Percentiles rank a stretch among this genome's conserved stretches.
Conservation (phyloP, 2,329 filamentous ascomycete species). For the Colletotrichum aenigma region DNA sequence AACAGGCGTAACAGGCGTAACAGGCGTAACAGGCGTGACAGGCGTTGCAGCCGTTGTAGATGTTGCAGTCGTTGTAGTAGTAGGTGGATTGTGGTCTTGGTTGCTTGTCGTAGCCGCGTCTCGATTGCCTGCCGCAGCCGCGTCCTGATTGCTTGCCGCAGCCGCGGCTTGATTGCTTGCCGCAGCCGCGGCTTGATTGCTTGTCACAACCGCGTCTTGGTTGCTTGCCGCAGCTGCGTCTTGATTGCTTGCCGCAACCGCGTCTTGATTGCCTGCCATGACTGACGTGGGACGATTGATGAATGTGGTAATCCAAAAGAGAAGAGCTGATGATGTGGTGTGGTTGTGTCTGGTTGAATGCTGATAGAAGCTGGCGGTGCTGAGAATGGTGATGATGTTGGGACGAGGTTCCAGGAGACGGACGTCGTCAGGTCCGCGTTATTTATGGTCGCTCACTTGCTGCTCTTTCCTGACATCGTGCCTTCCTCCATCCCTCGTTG, state of each 20-base stretch:
- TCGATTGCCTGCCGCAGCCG: not conserved
- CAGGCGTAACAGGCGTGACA: too few species aligned
- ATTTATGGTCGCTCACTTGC: not conserved
- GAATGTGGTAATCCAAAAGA: not conserved
- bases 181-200: too few species aligned
- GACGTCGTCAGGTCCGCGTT: not conserved
- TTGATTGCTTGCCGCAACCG: not conserved
- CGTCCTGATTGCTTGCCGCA: not conserved
- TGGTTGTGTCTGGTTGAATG: not conserved
- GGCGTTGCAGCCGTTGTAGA: not conserved
- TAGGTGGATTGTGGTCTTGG: not conserved
- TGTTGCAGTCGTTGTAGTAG: not conserved
- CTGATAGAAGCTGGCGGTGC: not conserved
- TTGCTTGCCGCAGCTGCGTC: too few species aligned
- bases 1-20: too few species aligned
- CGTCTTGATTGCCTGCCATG: not conserved
- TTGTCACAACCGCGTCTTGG: too few species aligned
- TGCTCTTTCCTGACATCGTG: not conserved
- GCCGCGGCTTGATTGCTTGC: too few species aligned
- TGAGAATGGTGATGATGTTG: not conserved
- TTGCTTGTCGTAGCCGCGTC: not conserved
- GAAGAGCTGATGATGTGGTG: not conserved
- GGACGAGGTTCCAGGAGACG: not conserved
- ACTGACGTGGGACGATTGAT: not conserved
- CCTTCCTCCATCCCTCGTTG: not conserved